Evolutionary conservation across 2,329 filamentous ascomycete genomes (phyloP), one percentile per base, ranked within the genome.

Genomic region (Cercospora sp.): DNA sequence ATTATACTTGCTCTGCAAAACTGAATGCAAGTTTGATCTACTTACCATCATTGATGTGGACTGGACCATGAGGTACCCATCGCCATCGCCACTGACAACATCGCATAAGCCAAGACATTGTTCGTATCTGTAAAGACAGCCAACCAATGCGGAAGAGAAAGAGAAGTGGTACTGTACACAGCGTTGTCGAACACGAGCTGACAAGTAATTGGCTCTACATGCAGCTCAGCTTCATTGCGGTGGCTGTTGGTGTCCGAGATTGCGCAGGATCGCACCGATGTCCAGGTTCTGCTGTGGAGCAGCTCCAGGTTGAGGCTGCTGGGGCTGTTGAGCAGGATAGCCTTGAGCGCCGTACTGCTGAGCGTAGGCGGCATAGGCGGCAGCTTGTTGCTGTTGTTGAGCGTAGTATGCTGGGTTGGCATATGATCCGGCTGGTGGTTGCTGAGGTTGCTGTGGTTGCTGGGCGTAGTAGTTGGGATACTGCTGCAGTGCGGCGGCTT

Each of bases 401-500:
- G 62, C 45, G 33, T 31, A 58, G 13, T 65, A 48, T 23, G 51
- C 63, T 6, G 12, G 36, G n/a, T 28, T 31, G 30, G 26, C 23
- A 7, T 62, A 62, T 31, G 55, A 59, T 33, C 30, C 55, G 9
- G 74, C 69, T 3, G 76, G 72, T 9, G 61, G 72, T 60, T 42
- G 73, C 61, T 69, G 53, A 5, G 45, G 12, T 42, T 73, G 73
- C 61, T 69, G 53, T 5, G 45, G 10, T 20, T 73, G 73, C 63
- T 72, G 72, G 42, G 48, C 42, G 57, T 71, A 72, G 67, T 68
- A 68, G 42, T 66, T 59, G 18, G 18, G 48, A 59, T 74, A 71
- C 57, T 78, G 75, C 59, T 76, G 74, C 58, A 62, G 31, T 53
- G 59, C 51, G 30, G 45, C 60, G 28, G 48, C 53, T 8, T 60